Evolutionary conservation across 2,329 filamentous ascomycete genomes (phyloP), one percentile per base, ranked within the genome.

Genomic region (Fusarium subglutinans): DNA sequence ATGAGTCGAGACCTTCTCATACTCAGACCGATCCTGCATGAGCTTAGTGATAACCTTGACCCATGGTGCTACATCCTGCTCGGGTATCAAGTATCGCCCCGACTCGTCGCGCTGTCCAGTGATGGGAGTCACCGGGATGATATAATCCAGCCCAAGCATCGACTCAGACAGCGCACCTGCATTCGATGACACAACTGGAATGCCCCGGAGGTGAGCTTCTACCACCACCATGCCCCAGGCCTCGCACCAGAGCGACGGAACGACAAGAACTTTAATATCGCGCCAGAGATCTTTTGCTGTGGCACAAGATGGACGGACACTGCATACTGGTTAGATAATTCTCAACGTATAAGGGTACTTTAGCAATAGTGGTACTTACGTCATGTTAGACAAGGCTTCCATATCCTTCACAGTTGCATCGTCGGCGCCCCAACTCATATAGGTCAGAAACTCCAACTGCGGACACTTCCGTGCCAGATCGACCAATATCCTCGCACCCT

Each of bases 171-270:
- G 41, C 5, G 61, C 35, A 20, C 61, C 61, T 24, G 54, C 28
- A 8, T 63, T n/a, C 6, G 61, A 60, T 2, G 54, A 35, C 10
- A 60, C 43, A 2, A 63, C 60, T 8, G 60, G 54, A 2, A 60
- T 63, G n/a, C 43, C 60, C 18, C 60, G 54, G 8, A 63, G 43
- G n/a, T 63, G 60, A 18, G 60, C 54, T 26, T 63, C 60, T 8
- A 63, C 43, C 30, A 48, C 54, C n/a, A 63, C 60, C 60, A 60
- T 63, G 6, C 54, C 54, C 60, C 60, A 63, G 1, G 60, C 60
- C 43, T 63, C 60, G 12, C n/a, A 60, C 60, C 60, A 63, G 1
- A 63, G 60, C 9, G 60, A 63, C 0, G 60, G 60, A 20, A 60
- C 43, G 11, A 63, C 8, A 8, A 63, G 54, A 1, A 60, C 40